Evolutionary conservation across 2,329 filamentous ascomycete genomes (phyloP).

Genomic region (Berkeleyomyces rouxiae): DNA sequence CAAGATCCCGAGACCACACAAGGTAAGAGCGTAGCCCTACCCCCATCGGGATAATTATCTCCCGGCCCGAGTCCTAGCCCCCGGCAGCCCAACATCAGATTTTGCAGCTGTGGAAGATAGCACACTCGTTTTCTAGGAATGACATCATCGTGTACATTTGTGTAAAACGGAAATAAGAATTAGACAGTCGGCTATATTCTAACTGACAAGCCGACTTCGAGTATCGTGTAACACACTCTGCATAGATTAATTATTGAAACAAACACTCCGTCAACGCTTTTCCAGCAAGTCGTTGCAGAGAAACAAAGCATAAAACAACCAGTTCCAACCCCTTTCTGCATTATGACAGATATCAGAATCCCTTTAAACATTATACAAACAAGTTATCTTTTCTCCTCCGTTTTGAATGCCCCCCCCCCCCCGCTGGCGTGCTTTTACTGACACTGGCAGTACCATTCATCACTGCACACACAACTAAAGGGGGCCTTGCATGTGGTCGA

Average conservation of each 20-base stretch:
- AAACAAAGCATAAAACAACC: background rate
- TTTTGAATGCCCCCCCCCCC: background rate
- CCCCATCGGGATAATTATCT: background rate
- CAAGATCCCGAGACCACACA: background rate
- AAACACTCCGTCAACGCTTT: background rate
- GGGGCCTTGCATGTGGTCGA: constrained; percentile 14
- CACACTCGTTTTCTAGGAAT: background rate
- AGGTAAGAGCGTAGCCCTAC: background rate
- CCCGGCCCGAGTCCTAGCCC: background rate
- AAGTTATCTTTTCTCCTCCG: background rate
- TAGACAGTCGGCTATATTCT: too few species aligned
- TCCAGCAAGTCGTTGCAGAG: background rate
- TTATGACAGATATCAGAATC: background rate
- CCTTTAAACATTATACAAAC: background rate
- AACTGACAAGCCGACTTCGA: too few species aligned
- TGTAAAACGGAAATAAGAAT: background rate
- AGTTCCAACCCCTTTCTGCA: background rate
- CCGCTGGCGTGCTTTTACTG: constrained; percentile 3
- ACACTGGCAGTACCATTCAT: constrained; percentile 18
- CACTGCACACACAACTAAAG: constrained; percentile 14
- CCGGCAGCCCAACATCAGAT: background rate
- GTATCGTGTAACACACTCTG: background rate
- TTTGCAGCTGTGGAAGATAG: too few species aligned
- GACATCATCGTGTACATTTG: background rate
- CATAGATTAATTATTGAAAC: background rate